phyloP scores from a whole-genome alignment of 805 yeast species.

The Saccharomyces mikatae region DNA sequence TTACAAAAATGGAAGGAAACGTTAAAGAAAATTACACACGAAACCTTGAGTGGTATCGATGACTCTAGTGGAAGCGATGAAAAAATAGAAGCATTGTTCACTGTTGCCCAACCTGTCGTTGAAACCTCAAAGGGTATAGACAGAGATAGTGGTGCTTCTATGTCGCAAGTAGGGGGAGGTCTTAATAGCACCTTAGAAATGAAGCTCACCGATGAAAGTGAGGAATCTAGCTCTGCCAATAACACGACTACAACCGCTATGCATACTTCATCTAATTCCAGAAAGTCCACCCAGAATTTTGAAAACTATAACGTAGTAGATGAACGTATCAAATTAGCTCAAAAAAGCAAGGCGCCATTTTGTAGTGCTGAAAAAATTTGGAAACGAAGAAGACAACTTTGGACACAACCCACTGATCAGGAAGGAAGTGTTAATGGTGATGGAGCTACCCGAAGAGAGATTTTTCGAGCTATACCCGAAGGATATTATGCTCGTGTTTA shows the following conservation, averaged over 20 bases:
- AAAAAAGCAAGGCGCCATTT: conserved; percentile 33
- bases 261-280: background rate
- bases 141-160: conserved; percentile 12
- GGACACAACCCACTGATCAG: conserved; percentile 40
- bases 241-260: background rate
- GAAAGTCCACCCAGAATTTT: conserved; percentile 7
- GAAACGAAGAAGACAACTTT: conserved; percentile 58
- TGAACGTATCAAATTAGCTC: conserved; percentile 28
- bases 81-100: conserved; percentile 17
- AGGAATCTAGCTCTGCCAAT: background rate
- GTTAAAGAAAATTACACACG: conserved; percentile 17
- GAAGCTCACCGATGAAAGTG: background rate
- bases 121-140: conserved; percentile 4
- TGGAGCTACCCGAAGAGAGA: conserved; percentile 16
- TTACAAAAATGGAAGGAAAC: conserved; percentile 19
- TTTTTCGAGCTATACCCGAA: conserved; percentile 32
- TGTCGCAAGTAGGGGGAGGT: conserved; percentile 5
- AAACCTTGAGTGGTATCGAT: conserved; percentile 16
- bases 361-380: conserved; percentile 54
- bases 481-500: conserved; percentile 57
- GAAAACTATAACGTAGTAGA: conserved; percentile 28
- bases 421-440: conserved; percentile 1
- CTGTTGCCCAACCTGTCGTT: background rate
- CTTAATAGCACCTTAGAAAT: background rate
- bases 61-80: conserved; percentile 12